Evolutionary conservation across 805 yeast genomes (phyloP).

Genomic region (Candida boleticola): DNA sequence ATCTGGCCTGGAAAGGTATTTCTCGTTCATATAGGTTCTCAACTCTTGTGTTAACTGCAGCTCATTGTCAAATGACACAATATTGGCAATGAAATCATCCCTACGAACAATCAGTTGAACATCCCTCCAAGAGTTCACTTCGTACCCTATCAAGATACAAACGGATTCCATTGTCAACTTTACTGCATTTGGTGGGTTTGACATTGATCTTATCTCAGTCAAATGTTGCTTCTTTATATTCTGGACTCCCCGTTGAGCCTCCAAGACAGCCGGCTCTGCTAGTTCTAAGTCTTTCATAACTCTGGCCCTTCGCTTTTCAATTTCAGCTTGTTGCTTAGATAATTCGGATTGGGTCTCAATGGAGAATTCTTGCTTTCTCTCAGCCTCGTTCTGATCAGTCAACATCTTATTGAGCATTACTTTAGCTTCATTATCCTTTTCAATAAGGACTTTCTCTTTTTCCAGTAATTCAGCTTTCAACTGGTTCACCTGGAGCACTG

Average conservation of each 20-base stretch:
- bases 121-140: constrained; percentile 70
- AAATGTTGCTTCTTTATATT: constrained; percentile 90
- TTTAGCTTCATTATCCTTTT: constrained; percentile 68
- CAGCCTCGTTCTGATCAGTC: constrained; percentile 86
- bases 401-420: constrained; percentile 73
- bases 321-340: constrained; percentile 60
- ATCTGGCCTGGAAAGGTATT: constrained; percentile 60
- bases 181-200: constrained; percentile 86
- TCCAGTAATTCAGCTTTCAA: constrained; percentile 52
- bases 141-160: constrained; percentile 74
- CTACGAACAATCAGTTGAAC: constrained; percentile 76
- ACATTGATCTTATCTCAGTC: constrained; percentile 85
- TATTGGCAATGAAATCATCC: constrained; percentile 84
- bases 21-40: constrained; percentile 54
- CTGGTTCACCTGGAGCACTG: constrained; percentile 68
- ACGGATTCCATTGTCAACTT: constrained; percentile 86
- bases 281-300: constrained; percentile 66
- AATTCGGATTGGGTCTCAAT: constrained; percentile 70
- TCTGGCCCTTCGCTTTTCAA: constrained; percentile 48
- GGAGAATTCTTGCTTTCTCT: constrained; percentile 83
- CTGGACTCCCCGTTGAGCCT: constrained; percentile 87
- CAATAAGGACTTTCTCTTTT: constrained; percentile 48
- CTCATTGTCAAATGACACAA: constrained; percentile 71
- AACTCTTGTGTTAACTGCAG: constrained; percentile 51
- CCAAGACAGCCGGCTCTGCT: constrained; percentile 82